Evolutionary conservation across 805 yeast genomes (phyloP).

Genomic region (Candida coleopterorum): DNA sequence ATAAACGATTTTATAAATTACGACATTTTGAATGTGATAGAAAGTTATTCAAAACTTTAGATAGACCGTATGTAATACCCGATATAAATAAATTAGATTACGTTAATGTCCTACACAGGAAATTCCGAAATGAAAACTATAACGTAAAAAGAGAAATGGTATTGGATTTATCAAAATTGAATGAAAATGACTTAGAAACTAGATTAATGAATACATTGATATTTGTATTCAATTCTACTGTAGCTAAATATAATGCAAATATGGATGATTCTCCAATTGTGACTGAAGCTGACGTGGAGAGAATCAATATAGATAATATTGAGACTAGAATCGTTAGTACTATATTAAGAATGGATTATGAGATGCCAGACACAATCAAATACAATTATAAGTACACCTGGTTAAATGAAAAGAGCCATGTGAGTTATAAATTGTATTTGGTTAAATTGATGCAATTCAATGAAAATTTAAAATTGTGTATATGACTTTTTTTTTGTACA

Average conservation of each 20-base stretch:
- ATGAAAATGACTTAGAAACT: slow-evolving; percentile 13
- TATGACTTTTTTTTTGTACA: slow-evolving; percentile 8
- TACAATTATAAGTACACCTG: slow-evolving; percentile 22
- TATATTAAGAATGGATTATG: slow-evolving; percentile 19
- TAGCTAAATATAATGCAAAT: slow-evolving; percentile 11
- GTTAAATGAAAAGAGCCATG: slow-evolving; percentile 9
- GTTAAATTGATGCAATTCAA: slow-evolving; percentile 24
- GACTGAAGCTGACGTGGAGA: slow-evolving; percentile 16
- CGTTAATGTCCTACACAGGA: slow-evolving; percentile 21
- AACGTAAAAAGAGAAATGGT: slow-evolving; percentile 13
- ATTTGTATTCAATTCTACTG: slow-evolving; percentile 31
- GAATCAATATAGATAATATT: slow-evolving; percentile 11
- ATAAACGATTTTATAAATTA: slow-evolving; percentile 29
- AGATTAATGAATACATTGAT: slow-evolving; percentile 24
- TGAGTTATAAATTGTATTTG: slow-evolving; percentile 24
- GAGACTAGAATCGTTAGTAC: slow-evolving; percentile 23
- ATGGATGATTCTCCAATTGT: slow-evolving; percentile 10
- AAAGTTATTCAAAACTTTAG: not conserved
- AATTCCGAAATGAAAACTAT: slow-evolving; percentile 18
- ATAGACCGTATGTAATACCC: slow-evolving; percentile 2
- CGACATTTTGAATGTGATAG: slow-evolving; percentile 15
- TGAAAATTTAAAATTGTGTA: slow-evolving; percentile 22
- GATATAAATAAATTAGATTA: slow-evolving; percentile 11
- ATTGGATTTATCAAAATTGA: slow-evolving; percentile 7
- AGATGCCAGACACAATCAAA: slow-evolving; percentile 19